Percentiles rank a stretch among this genome's conserved stretches.
phyloP scores from a whole-genome alignment of 371 early-diverging fungal species.

The Rhizopus arrhizus region DNA sequence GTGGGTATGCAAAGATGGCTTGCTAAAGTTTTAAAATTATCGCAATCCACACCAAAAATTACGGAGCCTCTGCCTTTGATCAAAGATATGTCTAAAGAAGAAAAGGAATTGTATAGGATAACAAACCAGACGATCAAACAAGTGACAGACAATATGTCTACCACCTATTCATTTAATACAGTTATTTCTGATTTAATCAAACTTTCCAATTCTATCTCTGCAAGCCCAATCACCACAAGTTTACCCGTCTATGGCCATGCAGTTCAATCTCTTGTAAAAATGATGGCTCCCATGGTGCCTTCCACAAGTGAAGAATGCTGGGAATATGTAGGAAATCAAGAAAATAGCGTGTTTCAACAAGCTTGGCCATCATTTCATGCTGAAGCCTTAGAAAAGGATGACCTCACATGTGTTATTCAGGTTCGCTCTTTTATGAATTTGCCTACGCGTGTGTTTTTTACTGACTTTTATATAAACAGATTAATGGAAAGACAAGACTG shows the following conservation, averaged over 20 bases:
- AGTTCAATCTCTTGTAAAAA: constrained; percentile 62
- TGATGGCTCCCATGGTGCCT: constrained; percentile 81
- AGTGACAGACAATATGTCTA: constrained; percentile 65
- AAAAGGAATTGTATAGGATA: constrained; percentile 57
- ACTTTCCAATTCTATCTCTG: constrained; percentile 65
- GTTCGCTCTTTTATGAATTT: constrained; percentile 25
- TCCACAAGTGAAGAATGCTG: constrained; percentile 76
- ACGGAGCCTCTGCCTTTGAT: constrained; percentile 11
- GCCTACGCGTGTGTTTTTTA: no score
- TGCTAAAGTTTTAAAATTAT: constrained; percentile 50
- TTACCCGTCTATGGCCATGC: constrained; percentile 61
- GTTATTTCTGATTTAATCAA: constrained; percentile 84
- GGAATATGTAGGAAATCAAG: constrained; percentile 40
- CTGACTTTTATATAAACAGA: constrained; percentile 30
- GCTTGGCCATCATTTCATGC: constrained; percentile 69
- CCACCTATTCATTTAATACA: constrained; percentile 74
- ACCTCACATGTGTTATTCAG: constrained; percentile 61
- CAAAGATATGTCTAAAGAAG: constrained; percentile 54
- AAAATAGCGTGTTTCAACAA: constrained; percentile 56
- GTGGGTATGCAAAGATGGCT: constrained; percentile 92
- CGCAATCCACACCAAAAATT: constrained; percentile 7
- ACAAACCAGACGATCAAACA: constrained; percentile 53
- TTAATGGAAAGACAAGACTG: constrained; percentile 83
- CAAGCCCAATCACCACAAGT: constrained; percentile 4
- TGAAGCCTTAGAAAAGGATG: constrained; percentile 53